Conservation (phyloP, 2,329 filamentous ascomycete species). For the Stagonosporopsis cucurbitacearum region DNA sequence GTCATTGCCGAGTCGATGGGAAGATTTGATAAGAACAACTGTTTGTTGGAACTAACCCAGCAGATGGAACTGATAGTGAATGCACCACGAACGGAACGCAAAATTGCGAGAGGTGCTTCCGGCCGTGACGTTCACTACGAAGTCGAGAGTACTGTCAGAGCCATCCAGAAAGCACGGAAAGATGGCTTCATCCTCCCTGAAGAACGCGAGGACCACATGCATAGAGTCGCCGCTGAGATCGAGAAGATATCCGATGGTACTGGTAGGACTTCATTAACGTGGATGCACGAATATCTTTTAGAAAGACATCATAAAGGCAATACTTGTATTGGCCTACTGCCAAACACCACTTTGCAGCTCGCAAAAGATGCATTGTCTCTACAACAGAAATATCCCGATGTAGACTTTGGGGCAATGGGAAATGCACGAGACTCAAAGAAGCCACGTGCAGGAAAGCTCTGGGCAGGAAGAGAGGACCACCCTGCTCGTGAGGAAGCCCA, state of each 20-base stretch:
- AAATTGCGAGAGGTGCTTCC: conserved; percentile 19
- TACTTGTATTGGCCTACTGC: conserved; percentile 25
- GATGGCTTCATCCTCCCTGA: conserved; percentile 33
- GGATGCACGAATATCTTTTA: conserved; percentile 31
- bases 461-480: conserved; percentile 9
- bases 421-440: neutral
- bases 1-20: conserved; percentile 66
- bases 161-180: conserved; percentile 29
- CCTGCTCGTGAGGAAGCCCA: conserved; percentile 13
- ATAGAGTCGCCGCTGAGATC: conserved; percentile 38
- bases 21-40: conserved; percentile 61
- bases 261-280: conserved; percentile 15
- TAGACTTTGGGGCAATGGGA: conserved; percentile 10
- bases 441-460: neutral
- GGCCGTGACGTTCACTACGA: conserved; percentile 41
- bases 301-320: conserved; percentile 30
- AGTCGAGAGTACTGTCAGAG: conserved; percentile 35
- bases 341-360: conserved; percentile 18
- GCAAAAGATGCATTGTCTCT: conserved; percentile 14
- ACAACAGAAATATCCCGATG: conserved; percentile 20
- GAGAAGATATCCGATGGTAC: conserved; percentile 27
- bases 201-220: conserved; percentile 35
- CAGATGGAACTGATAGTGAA: conserved; percentile 56
- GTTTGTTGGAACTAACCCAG: conserved; percentile 67
- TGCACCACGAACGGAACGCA: conserved; percentile 17